Base-by-base conservation (phyloP, 768 basidiomycete genomes). In the Suillus ampliporus region DNA sequence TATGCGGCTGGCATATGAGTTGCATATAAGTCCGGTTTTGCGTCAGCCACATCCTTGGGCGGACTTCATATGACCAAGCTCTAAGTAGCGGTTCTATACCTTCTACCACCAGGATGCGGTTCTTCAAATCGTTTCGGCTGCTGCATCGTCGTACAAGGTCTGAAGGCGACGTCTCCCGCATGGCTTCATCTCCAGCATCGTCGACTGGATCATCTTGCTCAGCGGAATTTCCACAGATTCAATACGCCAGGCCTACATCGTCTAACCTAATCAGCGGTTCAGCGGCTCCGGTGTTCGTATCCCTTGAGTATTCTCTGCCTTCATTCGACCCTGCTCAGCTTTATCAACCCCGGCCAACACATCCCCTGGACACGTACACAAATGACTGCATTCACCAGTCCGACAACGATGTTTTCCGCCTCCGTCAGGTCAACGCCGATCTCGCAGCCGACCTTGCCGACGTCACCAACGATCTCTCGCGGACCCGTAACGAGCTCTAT, bases 71-170 rank as follows among this genome's bases (percentile, higher is more conserved):
- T 31, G 50, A 19, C 50, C 9, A 17, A 19, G 28, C 19, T 51
- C 28, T n/a, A n/a, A n/a, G n/a, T 51, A 31, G 17, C 7, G 31
- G 31, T 34, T 35, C n/a, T 21, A 53, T 21, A 34, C 34, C 14
- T 35, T 10, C 15, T 54, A 54, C 35, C 35, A 35, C 56, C 54
- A 60, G 56, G 62, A 84, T 84, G 83, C 79, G 77, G 6, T 81
- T 83, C 67, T 82, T 83, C 76, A 79, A 76, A 63, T 71, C 75
- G 23, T 78, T 79, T 68, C 75, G 74, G 64, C 73, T 83, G 31
- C 79, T 82, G 28, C 80, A 84, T 65, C 81, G 82, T 67, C 79
- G 77, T 62, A 76, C 82, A 59, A 82, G 77, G 69, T 85, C 84
- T 21, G 83, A 81, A 35, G 65, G 78, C 40, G 77, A 79, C 23